Evolutionary conservation across 257 asterid species (phyloP).

Genomic region (Solanum acaule): DNA sequence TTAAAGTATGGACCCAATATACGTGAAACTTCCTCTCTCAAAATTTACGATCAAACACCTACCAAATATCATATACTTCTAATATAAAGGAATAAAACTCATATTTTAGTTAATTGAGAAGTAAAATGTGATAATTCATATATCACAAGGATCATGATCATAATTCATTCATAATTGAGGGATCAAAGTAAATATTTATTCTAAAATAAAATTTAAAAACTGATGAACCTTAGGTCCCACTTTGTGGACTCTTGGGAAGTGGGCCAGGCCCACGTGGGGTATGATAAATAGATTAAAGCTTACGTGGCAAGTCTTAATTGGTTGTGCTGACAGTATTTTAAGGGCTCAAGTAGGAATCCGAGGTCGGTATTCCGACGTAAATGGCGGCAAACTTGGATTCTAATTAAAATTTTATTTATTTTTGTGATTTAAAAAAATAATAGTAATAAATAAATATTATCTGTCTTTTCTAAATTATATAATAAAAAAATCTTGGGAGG

Average conservation of each 20-base stretch:
- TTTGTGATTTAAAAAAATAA: too few species aligned
- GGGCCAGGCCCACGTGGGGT: neutral
- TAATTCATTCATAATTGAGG: neutral
- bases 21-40: too few species aligned
- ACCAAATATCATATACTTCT: neutral
- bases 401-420: neutral
- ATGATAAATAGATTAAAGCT: neutral
- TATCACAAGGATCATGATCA: neutral
- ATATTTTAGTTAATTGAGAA: neutral
- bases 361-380: neutral
- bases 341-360: neutral
- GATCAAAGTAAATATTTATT: neutral
- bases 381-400: neutral
- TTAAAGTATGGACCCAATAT: too few species aligned
- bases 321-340: neutral
- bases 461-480: neutral
- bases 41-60: too few species aligned
- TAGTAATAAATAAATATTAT: too few species aligned
- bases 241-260: neutral
- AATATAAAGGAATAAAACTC: neutral
- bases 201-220: neutral
- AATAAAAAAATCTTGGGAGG: neutral
- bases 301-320: neutral
- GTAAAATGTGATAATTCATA: neutral
- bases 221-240: neutral